Conservation (phyloP, 257 asterid genomes). For the Handroanthus guayacan region DNA sequence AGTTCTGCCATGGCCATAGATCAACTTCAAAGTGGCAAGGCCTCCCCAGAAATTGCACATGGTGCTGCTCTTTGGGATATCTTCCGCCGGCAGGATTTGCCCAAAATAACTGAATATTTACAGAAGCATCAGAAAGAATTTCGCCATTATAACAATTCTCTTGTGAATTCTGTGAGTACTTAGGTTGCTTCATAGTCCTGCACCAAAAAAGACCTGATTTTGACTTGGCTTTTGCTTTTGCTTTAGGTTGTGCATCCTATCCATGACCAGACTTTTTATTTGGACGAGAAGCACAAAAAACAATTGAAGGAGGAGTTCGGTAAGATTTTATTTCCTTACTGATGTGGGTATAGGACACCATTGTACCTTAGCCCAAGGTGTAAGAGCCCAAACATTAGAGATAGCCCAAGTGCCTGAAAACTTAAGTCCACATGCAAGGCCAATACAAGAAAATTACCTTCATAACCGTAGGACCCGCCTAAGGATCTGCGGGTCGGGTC, state of each 20-base stretch:
- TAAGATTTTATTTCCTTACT: constrained; percentile 37
- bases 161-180: constrained; percentile 52
- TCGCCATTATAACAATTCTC: constrained; percentile 45
- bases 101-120: constrained; percentile 63
- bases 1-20: constrained; percentile 18
- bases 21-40: constrained; percentile 26
- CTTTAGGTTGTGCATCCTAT: constrained; percentile 77
- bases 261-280: constrained; percentile 76
- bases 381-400: too few species aligned
- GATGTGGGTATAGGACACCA: too few species aligned
- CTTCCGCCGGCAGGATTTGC: constrained; percentile 75
- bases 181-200: neutral
- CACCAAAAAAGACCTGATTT: neutral
- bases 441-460: too few species aligned
- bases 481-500: too few species aligned
- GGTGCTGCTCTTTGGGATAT: constrained; percentile 93
- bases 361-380: too few species aligned
- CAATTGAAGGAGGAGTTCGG: constrained; percentile 73
- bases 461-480: too few species aligned
- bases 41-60: constrained; percentile 32
- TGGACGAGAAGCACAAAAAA: constrained; percentile 54
- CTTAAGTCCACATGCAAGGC: too few species aligned
- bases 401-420: too few species aligned
- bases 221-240: constrained; percentile 3
- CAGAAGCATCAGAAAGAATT: constrained; percentile 66